Conservation (phyloP, 345 rosid species). For the Viola odorata region DNA sequence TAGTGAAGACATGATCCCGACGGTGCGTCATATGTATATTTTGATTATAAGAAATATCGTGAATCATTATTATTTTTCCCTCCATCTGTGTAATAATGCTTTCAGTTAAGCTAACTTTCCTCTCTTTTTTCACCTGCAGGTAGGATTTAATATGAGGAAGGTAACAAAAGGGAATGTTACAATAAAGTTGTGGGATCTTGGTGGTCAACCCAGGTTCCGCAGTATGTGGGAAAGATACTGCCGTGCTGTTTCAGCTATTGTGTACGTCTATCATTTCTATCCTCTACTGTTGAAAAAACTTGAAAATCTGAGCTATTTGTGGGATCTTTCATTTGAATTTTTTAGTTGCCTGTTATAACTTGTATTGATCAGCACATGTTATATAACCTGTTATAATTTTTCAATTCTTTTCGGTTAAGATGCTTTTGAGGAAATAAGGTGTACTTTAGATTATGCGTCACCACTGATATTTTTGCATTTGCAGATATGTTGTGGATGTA, state of each 20-base stretch:
- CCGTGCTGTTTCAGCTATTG: slow-evolving; percentile 69
- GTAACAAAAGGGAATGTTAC: slow-evolving; percentile 83
- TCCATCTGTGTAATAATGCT: neutral
- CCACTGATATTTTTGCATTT: neutral
- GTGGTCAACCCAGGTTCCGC: slow-evolving; percentile 57
- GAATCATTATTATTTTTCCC: slow-evolving; percentile 3
- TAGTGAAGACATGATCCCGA: slow-evolving; percentile 95
- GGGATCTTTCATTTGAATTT: no score
- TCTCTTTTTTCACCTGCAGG: slow-evolving; percentile 31
- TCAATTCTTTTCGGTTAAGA: no score
- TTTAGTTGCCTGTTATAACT: no score
- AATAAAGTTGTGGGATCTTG: slow-evolving; percentile 86
- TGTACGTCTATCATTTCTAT: slow-evolving; percentile 27
- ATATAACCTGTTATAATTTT: no score
- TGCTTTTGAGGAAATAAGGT: no score
- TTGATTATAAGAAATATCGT: neutral
- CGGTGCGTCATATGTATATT: slow-evolving; percentile 32
- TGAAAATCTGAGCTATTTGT: neutral
- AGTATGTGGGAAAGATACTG: slow-evolving; percentile 83
- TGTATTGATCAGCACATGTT: no score
- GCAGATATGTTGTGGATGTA: slow-evolving; percentile 68
- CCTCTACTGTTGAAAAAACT: neutral
- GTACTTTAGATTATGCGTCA: no score
- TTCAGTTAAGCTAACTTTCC: neutral
- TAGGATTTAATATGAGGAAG: slow-evolving; percentile 84